Evolutionary conservation across 345 rosid species (phyloP), one percentile per base, ranked within the genome.

Genomic region (Raphanus raphanistrum): DNA sequence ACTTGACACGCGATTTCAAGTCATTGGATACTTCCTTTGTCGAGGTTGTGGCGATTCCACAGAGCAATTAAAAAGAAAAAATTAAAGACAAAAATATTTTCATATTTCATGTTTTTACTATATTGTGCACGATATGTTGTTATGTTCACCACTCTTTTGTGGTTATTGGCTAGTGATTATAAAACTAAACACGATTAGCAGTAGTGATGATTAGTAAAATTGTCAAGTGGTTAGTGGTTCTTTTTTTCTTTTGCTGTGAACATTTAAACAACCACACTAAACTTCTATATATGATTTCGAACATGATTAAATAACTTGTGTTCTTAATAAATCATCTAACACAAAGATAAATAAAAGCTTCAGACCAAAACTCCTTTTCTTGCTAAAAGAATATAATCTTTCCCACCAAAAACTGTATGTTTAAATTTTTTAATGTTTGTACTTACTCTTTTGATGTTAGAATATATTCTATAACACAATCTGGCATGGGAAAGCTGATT

Each of bases 391-490:
- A 72, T 65, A 38, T 15, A 45, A 65, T 21, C 68, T 72, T 71
- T 57, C 63, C 32, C 63, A 38, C 17, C 11, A 28, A 59, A 59
- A 10, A 4, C 6, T 33, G 8, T 4, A 70, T 35, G 26, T 57
- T 16, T 31, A 4, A 68, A 63, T 15, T 2, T n/a, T 0, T 45
- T n/a, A 9, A 55, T 1, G 15, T 45, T 26, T 55, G 76, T 71
- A 77, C 67, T 21, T 78, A 58, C 8, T 31, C 72, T 48, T 41
- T 68, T 78, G 63, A 38, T 59, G 35, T 5, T 78, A 66, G 81
- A 72, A 78, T 78, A 78, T 78, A 72, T 78, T 72, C 77, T 69
- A 78, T 59, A 57, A 58, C 77, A 72, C 29, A 66, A 59, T 65
- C 27, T 43, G 11, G 8, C 15, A 45, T 45, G 3, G 1, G 16